Conservation (phyloP, 352 stramenopile genomes). For the Globisporangium paddicum region DNA sequence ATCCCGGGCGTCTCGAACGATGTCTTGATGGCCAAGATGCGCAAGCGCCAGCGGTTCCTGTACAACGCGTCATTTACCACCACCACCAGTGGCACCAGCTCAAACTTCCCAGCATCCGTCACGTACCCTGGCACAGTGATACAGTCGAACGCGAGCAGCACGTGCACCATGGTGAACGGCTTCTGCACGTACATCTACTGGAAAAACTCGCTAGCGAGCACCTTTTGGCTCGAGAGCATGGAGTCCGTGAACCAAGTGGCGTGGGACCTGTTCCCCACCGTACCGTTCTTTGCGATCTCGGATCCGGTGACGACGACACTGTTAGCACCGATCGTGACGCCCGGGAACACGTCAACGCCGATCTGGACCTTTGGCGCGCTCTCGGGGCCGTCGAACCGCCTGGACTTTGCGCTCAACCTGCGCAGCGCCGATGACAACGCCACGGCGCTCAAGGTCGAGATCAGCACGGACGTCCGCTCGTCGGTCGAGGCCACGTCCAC, state of each 20-base stretch:
- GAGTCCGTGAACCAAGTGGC: conserved; percentile 33
- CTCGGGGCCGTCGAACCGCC: conserved; percentile 9
- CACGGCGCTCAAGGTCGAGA: conserved; percentile 45
- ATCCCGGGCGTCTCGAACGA: conserved; percentile 29
- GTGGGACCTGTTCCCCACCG: conserved; percentile 38
- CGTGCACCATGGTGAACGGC: conserved; percentile 12
- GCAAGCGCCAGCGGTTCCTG: conserved; percentile 40
- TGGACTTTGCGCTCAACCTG: conserved; percentile 46
- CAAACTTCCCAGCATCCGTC: conserved; percentile 16
- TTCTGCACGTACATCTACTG: conserved; percentile 5
- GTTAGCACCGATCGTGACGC: conserved; percentile 20
- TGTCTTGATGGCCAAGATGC: conserved; percentile 23
- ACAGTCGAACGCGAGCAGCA: conserved; percentile 8
- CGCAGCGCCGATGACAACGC: conserved; percentile 35
- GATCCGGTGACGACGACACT: conserved; percentile 16
- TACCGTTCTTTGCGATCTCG: conserved; percentile 21
- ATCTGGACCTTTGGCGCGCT: conserved; percentile 37
- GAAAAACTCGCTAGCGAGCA: conserved; percentile 6
- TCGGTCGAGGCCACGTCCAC: conserved; percentile 35
- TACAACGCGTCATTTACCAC: conserved; percentile 18
- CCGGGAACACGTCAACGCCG: conserved; percentile 24
- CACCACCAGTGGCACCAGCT: conserved; percentile 6
- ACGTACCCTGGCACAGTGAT: conserved; percentile 12
- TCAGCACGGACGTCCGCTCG: conserved; percentile 36
- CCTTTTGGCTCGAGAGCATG: conserved; percentile 52